Percentiles rank a stretch among this genome's conserved stretches.
These are phyloP conservation scores for Sisymbrium irio DNA, from an alignment of 345 rosid species.

Conservation along the genomic window DNA sequence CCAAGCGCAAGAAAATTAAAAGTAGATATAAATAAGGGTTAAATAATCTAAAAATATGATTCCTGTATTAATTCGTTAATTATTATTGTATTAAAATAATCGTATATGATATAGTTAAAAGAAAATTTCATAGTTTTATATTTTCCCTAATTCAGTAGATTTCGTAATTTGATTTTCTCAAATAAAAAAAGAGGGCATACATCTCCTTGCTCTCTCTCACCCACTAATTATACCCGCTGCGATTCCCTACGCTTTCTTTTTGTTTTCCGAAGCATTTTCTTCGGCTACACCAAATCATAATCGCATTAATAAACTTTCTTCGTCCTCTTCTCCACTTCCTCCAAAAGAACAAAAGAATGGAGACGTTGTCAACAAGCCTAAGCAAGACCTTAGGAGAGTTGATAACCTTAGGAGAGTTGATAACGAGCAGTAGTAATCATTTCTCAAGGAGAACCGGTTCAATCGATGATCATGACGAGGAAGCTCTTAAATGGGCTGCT, in stretches of 20 bases:
- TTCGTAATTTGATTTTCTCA: too few relatives aligned
- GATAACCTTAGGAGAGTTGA: constrained; percentile 51
- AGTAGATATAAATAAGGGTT: not conserved
- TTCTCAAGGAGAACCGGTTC: constrained; percentile 45
- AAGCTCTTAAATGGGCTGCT: constrained; percentile 94
- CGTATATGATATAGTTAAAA: too few relatives aligned
- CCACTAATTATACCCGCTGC: not conserved
- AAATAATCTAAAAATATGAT: not conserved
- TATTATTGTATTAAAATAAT: not conserved
- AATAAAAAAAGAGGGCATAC: not conserved
- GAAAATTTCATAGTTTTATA: too few relatives aligned
- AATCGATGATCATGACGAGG: constrained; percentile 62
- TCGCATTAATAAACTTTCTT: not conserved
- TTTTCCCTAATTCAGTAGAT: too few relatives aligned
- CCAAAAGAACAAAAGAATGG: constrained; percentile 21
- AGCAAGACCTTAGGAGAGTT: constrained; percentile 62
- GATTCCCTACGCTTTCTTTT: constrained; percentile 25
- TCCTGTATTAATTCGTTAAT: not conserved
- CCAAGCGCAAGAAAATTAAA: not conserved
- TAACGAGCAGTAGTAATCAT: constrained; percentile 25
- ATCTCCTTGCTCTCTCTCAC: not conserved
- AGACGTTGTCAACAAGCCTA: constrained; percentile 38
- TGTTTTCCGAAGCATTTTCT: constrained; percentile 24
- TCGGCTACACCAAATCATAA: constrained; percentile 7
- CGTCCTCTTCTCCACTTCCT: not conserved